phyloP scores from a whole-genome alignment of 2,329 filamentous ascomycete species.

The Colletotrichum trifolii region DNA sequence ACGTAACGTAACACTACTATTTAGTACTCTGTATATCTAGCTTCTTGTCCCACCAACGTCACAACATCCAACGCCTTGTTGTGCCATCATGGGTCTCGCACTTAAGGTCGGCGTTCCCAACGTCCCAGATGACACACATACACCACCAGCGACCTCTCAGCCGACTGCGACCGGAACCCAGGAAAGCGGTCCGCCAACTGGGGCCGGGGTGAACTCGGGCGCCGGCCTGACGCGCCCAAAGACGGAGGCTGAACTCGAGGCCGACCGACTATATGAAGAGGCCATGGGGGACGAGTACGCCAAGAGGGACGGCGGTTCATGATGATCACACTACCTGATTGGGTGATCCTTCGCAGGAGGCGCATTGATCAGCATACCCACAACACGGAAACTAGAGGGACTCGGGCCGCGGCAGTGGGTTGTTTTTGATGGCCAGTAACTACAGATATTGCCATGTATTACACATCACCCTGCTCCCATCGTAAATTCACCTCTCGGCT shows the following conservation, averaged over 20 bases:
- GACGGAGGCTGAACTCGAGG: slow-evolving; percentile 61
- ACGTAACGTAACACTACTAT: too few species aligned
- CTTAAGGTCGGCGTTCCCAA: slow-evolving; percentile 30
- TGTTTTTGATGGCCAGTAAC: not conserved
- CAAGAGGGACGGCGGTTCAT: slow-evolving; percentile 64
- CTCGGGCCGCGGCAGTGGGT: too few species aligned
- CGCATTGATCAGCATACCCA: too few species aligned
- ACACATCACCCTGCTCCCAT: not conserved
- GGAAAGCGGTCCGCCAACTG: slow-evolving; percentile 42
- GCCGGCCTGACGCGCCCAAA: slow-evolving; percentile 58
- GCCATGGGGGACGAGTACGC: slow-evolving; percentile 67
- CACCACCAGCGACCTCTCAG: not conserved
- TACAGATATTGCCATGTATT: slow-evolving; percentile 3
- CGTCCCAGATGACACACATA: slow-evolving; percentile 13
- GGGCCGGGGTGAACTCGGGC: slow-evolving; percentile 61
- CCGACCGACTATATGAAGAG: slow-evolving; percentile 62
- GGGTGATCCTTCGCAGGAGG: too few species aligned
- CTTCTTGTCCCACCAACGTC: too few species aligned
- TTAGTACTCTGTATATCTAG: too few species aligned
- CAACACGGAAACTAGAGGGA: too few species aligned
- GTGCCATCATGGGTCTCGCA: slow-evolving; percentile 45
- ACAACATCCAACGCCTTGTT: too few species aligned
- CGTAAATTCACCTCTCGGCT: not conserved
- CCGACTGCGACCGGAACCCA: slow-evolving; percentile 5
- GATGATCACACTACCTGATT: not conserved